phyloP scores from a whole-genome alignment of 2,329 filamentous ascomycete species.

The Aspergillus pseudoviridinutans region DNA sequence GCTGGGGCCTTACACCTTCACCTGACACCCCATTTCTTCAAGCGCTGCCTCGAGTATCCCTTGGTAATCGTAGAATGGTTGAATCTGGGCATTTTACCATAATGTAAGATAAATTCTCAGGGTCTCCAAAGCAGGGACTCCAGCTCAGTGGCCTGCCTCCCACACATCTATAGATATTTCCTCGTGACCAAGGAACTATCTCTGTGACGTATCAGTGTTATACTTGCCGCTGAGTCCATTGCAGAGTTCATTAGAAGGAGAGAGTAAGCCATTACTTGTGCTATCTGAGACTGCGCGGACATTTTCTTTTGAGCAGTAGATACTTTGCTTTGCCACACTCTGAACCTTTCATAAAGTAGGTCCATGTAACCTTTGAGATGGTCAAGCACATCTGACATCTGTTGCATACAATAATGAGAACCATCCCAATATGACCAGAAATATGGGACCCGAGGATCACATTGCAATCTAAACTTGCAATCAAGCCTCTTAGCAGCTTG shows the following conservation, averaged over 20 bases:
- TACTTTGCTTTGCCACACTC: neutral
- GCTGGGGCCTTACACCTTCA: neutral
- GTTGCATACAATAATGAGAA: neutral
- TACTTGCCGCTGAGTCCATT: neutral
- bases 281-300: neutral
- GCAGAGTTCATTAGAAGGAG: neutral
- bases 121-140: no score
- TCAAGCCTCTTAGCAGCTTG: neutral
- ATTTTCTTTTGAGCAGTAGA: neutral
- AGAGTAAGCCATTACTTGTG: neutral
- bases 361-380: neutral
- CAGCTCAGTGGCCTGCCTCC: no score
- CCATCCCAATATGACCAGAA: neutral
- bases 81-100: neutral
- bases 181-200: neutral
- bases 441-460: neutral
- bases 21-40: neutral
- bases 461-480: neutral
- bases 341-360: neutral
- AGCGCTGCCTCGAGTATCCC: neutral
- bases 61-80: neutral
- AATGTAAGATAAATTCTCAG: neutral
- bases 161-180: neutral
- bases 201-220: neutral
- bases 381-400: neutral